Evolutionary conservation across 148 eudicot genomes (phyloP).

Genomic region (Beta vulgaris): DNA sequence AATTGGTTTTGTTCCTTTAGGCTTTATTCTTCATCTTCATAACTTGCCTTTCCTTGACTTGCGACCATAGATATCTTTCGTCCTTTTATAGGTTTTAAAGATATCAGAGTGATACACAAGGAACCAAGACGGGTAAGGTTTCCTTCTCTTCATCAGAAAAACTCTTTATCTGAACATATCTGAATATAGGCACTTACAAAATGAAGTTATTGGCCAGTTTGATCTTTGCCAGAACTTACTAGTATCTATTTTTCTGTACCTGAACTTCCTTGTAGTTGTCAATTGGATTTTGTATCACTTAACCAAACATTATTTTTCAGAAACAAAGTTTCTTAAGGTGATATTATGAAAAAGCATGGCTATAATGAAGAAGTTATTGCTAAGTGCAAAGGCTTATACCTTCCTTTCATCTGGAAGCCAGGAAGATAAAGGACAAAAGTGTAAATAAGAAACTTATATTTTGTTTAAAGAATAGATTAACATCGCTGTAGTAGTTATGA

Average conservation of each 20-base stretch:
- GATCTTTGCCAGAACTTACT: background rate
- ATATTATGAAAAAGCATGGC: too few relatives aligned
- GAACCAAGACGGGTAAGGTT: conserved; percentile 84
- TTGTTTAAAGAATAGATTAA: background rate
- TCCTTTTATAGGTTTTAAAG: conserved; percentile 91
- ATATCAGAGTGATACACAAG: conserved; percentile 88
- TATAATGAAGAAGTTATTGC: background rate
- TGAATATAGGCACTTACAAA: too few relatives aligned
- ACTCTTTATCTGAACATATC: background rate
- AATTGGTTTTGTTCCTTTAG: background rate
- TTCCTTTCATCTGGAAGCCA: background rate
- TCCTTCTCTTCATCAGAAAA: background rate
- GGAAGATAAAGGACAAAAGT: background rate
- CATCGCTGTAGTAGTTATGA: background rate
- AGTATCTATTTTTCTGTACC: background rate
- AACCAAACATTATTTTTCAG: background rate
- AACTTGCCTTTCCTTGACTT: conserved; percentile 47
- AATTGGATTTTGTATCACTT: background rate
- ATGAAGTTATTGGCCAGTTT: background rate
- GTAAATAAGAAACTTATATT: background rate
- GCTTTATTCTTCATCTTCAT: background rate
- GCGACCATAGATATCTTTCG: conserved; percentile 76
- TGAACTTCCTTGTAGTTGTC: background rate
- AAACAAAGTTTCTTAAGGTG: too few relatives aligned
- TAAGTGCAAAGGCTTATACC: background rate